A percentile compares a stretch with the other conserved stretches of the same genome.
Evolutionary conservation across 2,329 filamentous ascomycete species (phyloP).

Genomic region (Geosmithia putterillii): DNA sequence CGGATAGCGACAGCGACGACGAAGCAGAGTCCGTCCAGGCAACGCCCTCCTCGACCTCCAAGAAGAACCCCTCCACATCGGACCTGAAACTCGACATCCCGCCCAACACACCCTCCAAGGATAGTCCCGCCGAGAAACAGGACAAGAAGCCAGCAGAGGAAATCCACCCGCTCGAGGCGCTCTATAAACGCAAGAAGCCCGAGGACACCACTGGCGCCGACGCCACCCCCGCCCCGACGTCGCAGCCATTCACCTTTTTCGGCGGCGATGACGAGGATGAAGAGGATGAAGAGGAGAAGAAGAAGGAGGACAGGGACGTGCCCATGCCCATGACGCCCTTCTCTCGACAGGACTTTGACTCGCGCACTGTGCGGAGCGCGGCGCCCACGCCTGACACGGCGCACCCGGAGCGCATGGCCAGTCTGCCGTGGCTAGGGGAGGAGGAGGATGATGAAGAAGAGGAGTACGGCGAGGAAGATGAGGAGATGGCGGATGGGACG

Average conservation of each 20-base stretch:
- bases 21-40: slow-evolving; percentile 4
- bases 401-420: slow-evolving; percentile 53
- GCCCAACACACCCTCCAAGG: slow-evolving; percentile 26
- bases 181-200: slow-evolving; percentile 65
- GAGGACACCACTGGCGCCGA: slow-evolving; percentile 18
- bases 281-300: slow-evolving; percentile 29
- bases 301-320: slow-evolving; percentile 6
- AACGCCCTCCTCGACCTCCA: slow-evolving; percentile 11
- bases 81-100: not conserved
- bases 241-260: slow-evolving; percentile 72
- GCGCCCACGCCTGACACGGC: slow-evolving; percentile 93
- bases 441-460: slow-evolving; percentile 26
- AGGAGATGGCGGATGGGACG: slow-evolving; percentile 5
- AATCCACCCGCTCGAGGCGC: slow-evolving; percentile 78
- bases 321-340: slow-evolving; percentile 68
- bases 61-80: slow-evolving; percentile 32
- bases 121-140: slow-evolving; percentile 30
- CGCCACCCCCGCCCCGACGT: slow-evolving; percentile 15
- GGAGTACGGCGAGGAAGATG: slow-evolving; percentile 15
- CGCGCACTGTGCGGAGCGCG: slow-evolving; percentile 66
- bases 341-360: slow-evolving; percentile 66
- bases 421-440: slow-evolving; percentile 33
- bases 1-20: slow-evolving; percentile 11
- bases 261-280: slow-evolving; percentile 32
- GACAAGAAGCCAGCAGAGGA: not conserved